These are phyloP conservation scores for Recurvomyces mirabilis DNA, from an alignment of 495 filamentous ascomycete species.

Conservation along the genomic window DNA sequence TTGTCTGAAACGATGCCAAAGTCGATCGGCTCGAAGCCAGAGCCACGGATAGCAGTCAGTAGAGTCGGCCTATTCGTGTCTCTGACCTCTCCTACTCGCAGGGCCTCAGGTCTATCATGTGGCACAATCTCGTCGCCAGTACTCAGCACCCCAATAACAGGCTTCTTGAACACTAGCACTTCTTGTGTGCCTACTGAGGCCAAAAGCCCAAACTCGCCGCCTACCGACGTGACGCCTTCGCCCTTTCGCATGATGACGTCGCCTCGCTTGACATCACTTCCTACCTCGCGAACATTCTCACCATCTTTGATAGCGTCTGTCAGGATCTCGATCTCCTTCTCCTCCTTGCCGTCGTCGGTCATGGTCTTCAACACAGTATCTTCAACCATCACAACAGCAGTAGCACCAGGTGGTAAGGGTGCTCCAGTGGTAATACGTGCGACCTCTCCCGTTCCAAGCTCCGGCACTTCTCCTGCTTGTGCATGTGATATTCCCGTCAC, in stretches of 20 bases:
- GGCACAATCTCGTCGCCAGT: conserved; percentile 91
- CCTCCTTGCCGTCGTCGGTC: conserved; percentile 73
- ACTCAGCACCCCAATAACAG: conserved; percentile 75
- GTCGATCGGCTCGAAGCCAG: conserved; percentile 71
- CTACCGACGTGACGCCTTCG: conserved; percentile 65
- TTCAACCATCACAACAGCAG: conserved; percentile 94
- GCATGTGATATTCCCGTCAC: conserved; percentile 84
- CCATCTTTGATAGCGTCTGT: conserved; percentile 60
- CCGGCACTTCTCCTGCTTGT: conserved; percentile 45
- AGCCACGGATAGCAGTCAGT: conserved; percentile 60
- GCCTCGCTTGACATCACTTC: conserved; percentile 68
- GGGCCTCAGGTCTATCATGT: conserved; percentile 49
- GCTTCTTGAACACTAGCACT: conserved; percentile 65
- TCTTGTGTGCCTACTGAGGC: conserved; percentile 68
- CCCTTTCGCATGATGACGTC: conserved; percentile 62
- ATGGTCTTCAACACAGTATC: conserved; percentile 64
- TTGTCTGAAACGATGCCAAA: conserved; percentile 80
- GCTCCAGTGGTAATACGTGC: conserved; percentile 91
- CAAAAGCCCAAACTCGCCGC: conserved; percentile 82
- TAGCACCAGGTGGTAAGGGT: conserved; percentile 77
- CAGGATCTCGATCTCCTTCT: conserved; percentile 74
- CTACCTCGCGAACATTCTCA: conserved; percentile 85
- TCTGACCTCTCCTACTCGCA: conserved; percentile 73
- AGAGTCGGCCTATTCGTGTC: conserved; percentile 87
- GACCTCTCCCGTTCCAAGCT: conserved; percentile 61